Conservation (phyloP, 148 eudicot species). For the Silene conica region DNA sequence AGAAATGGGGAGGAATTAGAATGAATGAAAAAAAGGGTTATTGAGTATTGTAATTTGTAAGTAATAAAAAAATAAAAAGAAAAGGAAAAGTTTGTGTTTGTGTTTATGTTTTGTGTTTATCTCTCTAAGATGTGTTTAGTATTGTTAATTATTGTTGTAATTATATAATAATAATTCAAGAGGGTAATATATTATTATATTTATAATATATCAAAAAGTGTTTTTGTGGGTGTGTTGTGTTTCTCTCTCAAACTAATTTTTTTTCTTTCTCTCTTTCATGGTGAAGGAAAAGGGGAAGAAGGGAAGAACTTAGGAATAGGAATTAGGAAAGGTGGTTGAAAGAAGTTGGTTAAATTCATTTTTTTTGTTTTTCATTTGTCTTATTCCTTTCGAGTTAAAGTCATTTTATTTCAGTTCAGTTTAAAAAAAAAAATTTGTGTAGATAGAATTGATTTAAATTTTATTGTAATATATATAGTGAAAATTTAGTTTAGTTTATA, state of each 20-base stretch:
- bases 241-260: not conserved
- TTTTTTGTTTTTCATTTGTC: not conserved
- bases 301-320: not conserved
- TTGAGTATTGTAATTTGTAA: not conserved
- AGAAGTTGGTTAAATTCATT: not conserved
- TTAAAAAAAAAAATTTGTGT: no score
- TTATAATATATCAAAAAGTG: no score
- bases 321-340: not conserved
- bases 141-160: no score
- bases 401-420: no score
- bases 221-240: not conserved
- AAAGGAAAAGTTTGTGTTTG: not conserved
- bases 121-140: not conserved
- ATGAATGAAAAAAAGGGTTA: not conserved
- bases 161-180: no score
- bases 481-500: no score
- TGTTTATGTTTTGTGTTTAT: not conserved
- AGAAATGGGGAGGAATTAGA: slow-evolving; percentile 5
- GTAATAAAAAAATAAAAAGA: not conserved
- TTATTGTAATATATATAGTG: no score
- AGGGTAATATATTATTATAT: no score
- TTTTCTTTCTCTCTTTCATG: not conserved
- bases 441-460: no score
- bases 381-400: no score
- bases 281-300: not conserved